Base-by-base conservation (phyloP, 139 green algal species). In the Chlorella sp. region DNA sequence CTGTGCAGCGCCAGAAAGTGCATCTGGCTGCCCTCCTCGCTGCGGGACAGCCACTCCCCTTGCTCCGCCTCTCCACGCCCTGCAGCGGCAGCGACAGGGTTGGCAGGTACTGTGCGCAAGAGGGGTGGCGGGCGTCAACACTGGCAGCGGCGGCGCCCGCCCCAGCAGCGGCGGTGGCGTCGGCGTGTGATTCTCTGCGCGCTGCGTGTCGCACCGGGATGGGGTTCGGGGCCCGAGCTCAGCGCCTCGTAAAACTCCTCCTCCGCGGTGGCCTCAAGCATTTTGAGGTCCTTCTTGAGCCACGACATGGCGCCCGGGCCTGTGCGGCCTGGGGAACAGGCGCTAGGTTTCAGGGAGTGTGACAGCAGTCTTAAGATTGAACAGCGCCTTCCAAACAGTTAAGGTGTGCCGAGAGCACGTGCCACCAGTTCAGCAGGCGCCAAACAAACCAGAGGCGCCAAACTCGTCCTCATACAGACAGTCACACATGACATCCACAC, bases 201-300 rank as follows among this genome's bases (percentile, higher is more conserved):
- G 26, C 5, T 14, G 26, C 14, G 66, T 30, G 66, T 73, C 66
- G 66, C 66, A 57, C 48, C 48, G 48, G 5, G 48, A 16, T 57
- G 48, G 9, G 5, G 48, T 9, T 57, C 48, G 28, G 75, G 4
- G 75, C 75, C 75, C 26, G 83, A 26, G 36, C 60, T 71, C 36
- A 87, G 61, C 0, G 83, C 83, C 28, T 87, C 83, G 60, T 78
- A 87, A 42, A 87, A 87, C 83, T 87, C 83, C 83, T 87, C 83
- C 61, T 87, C 61, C 39, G 61, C 61, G 4, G 60, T 87, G 83
- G 34, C 57, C 0, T 32, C 34, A 0, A 87, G 39, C 36, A 78
- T 21, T 14, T 36, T 53, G 21, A 87, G 61, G 34, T 87, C 83
- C 36, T 61, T 57, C 24, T 78, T 57, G 2, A 78, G 83, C 28